Conservation (phyloP, 2,329 filamentous ascomycete genomes). For the Lasiodiplodia theobromae region DNA sequence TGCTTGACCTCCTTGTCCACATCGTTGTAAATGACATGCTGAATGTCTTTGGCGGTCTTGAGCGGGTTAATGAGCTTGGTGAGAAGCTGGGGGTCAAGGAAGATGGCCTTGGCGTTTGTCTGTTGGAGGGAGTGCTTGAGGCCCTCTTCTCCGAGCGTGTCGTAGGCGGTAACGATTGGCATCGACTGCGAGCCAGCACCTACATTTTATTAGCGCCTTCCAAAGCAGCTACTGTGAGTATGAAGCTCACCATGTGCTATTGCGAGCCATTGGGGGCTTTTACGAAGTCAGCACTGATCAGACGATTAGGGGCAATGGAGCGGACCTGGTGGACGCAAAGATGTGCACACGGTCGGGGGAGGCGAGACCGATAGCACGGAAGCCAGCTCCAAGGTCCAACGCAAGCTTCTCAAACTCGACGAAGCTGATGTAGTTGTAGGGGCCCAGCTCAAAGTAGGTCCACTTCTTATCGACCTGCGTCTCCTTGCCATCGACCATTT, state of each 20-base stretch:
- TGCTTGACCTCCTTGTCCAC: constrained; percentile 57
- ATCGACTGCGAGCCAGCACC: constrained; percentile 81
- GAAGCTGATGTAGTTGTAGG: constrained; percentile 79
- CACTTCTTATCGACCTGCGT: constrained; percentile 87
- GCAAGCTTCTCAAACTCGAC: constrained; percentile 77
- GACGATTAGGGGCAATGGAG: constrained; percentile 27
- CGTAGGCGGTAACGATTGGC: constrained; percentile 92
- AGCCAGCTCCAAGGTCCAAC: constrained; percentile 73
- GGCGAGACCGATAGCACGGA: constrained; percentile 76
- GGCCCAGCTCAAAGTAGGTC: constrained; percentile 85
- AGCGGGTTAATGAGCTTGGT: constrained; percentile 61
- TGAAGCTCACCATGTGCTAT: constrained; percentile 70
- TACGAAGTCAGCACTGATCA: constrained; percentile 20
- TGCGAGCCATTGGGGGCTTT: constrained; percentile 80
- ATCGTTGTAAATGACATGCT: constrained; percentile 66
- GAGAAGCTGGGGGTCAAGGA: constrained; percentile 80
- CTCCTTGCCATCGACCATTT: constrained; percentile 82
- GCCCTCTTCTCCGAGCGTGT: constrained; percentile 85
- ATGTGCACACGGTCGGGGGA: constrained; percentile 76
- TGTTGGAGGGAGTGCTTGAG: constrained; percentile 86
- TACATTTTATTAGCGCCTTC: constrained; percentile 34
- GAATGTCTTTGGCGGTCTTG: constrained; percentile 62
- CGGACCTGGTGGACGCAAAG: constrained; percentile 77
- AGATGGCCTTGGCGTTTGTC: constrained; percentile 82
- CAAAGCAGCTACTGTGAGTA: not conserved